Evolutionary conservation across 2,329 filamentous ascomycete genomes (phyloP), one percentile per base, ranked within the genome.

Genomic region (Ophiostoma himal-ulmi): DNA sequence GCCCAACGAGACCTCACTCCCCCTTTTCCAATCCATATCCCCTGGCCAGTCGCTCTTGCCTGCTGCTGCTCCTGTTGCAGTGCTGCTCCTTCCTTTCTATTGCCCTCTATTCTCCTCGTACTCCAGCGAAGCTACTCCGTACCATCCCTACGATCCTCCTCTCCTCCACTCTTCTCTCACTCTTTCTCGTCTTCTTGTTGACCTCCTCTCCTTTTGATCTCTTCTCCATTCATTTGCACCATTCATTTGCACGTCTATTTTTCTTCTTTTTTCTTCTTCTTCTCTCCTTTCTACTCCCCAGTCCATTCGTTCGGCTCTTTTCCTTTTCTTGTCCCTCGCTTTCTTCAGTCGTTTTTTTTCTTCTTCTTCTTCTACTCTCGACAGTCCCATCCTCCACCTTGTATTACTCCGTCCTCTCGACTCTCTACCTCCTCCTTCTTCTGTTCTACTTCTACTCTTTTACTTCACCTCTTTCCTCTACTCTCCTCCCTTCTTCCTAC

Each of bases 271-370:
- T 74, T 77, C 74, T 73, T 76, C 71, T 75, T 68, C 62, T 70
- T 37, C 60, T 44, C 37, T 65, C 57, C 68, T 68, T 66, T 52
- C 22, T 54, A 34, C n/a, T 48, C 68, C 62, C 69, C 67, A 68
- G 48, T 67, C 54, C 68, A 48, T 64, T 70, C 68, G 34, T 65
- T 68, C 39, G 62, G 41, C 57, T 70, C 66, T 30, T 67, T 70
- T 54, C 10, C 72, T 73, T 70, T 74, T 72, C 72, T 71, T 72
- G 75, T 72, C 72, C 74, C 72, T 74, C 22, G 41, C 41, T 69
- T 44, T 52, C 44, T 37, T 34, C 41, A 30, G 26, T 30, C 36
- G n/a, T 52, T 48, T 48, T 37, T 52, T 86, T 82, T 81, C 41
- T 83, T 77, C 76, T 39, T 41, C 36, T 30, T 54, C 26, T 68